These are phyloP conservation scores for Citrus medica DNA, from an alignment of 345 rosid species.

Conservation along the genomic window DNA sequence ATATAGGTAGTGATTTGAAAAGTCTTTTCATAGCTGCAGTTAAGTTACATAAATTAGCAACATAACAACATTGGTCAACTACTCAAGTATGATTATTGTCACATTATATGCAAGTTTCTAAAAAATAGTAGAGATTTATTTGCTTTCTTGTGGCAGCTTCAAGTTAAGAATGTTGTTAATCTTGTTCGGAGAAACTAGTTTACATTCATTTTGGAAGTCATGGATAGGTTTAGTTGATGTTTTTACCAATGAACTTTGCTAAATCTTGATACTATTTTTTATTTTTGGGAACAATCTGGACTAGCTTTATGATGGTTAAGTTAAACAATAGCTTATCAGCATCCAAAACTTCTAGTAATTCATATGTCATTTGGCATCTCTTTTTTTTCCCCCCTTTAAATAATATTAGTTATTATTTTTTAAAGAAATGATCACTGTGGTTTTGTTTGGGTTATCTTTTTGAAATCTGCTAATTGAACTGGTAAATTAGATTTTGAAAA, in stretches of 20 bases:
- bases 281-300: not conserved
- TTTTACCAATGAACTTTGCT: too few relatives aligned
- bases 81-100: not conserved
- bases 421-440: too few relatives aligned
- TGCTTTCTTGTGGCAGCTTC: too few relatives aligned
- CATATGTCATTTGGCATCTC: not conserved
- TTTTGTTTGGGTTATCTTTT: not conserved
- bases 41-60: not conserved
- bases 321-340: not conserved
- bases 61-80: not conserved
- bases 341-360: not conserved
- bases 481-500: not conserved
- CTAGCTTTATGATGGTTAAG: not conserved
- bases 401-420: too few relatives aligned
- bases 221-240: too few relatives aligned
- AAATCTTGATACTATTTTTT: too few relatives aligned
- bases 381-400: too few relatives aligned
- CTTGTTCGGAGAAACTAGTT: too few relatives aligned
- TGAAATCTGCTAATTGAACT: not conserved
- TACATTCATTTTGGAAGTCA: too few relatives aligned
- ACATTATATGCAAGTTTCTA: not conserved
- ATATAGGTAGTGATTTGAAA: not conserved
- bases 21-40: not conserved
- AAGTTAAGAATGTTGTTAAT: not conserved
- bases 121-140: too few relatives aligned